A percentile compares a stretch with the other conserved stretches of the same genome.
Conservation (phyloP, 148 eudicot species). For the Cornus kousa region DNA sequence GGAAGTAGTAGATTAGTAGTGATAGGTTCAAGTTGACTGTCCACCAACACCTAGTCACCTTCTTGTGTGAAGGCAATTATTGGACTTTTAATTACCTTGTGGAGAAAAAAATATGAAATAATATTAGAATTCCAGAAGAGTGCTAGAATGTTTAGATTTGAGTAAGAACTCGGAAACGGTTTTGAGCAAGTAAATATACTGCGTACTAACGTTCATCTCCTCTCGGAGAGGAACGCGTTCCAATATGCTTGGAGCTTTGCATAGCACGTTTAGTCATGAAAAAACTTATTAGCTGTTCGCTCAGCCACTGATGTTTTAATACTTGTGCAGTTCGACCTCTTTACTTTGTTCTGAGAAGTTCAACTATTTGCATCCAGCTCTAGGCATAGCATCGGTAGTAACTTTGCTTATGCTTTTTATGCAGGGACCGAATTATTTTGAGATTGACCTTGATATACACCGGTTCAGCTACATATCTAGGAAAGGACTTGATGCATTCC, state of each 20-base stretch:
- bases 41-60: no score
- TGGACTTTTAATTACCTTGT: no score
- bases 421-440: conserved; percentile 88
- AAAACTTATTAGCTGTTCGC: not conserved
- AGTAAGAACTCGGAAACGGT: not conserved
- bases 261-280: not conserved
- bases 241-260: not conserved
- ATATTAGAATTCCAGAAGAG: no score
- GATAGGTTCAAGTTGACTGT: no score
- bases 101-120: no score
- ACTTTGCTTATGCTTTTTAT: not conserved
- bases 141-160: not conserved
- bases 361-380: no score
- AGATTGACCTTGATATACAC: conserved; percentile 87
- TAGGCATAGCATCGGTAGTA: not conserved
- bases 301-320: no score
- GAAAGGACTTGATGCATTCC: conserved; percentile 71
- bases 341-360: not conserved
- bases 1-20: no score
- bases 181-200: no score
- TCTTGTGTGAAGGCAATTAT: no score
- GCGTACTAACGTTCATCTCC: no score
- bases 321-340: not conserved
- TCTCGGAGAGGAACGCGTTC: no score
- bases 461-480: conserved; percentile 87